A percentile compares a stretch with the other conserved stretches of the same genome.
Evolutionary conservation across 441 rosid species (phyloP).

Genomic region (Syzygium malaccense): DNA sequence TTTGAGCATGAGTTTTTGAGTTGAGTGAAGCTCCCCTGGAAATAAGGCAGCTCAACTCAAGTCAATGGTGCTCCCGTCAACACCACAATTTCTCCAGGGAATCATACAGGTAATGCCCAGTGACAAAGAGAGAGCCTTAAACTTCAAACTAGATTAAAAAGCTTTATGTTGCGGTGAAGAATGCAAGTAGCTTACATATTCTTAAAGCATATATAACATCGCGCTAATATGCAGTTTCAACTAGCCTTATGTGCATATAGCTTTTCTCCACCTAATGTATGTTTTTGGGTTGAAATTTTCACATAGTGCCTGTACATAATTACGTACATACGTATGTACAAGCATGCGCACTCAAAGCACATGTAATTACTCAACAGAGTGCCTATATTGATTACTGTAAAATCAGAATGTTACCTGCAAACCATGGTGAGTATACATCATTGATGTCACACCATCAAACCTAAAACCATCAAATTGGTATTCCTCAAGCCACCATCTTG

Average conservation of each 20-base stretch:
- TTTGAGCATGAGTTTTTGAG: not conserved
- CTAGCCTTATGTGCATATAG: not conserved
- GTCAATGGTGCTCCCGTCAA: not conserved
- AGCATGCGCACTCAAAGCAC: not conserved
- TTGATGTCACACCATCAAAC: conserved; percentile 99
- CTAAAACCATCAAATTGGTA: conserved; percentile 96
- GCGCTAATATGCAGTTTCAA: not conserved
- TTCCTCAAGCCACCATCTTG: conserved; percentile 99
- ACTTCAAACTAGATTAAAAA: not conserved
- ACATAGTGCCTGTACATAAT: not conserved
- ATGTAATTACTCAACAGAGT: not conserved
- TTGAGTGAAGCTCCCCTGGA: not conserved
- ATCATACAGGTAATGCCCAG: not conserved
- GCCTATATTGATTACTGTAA: not conserved
- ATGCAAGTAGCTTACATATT: not conserved
- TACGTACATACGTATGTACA: not conserved
- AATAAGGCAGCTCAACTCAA: not conserved
- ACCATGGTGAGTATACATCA: conserved; percentile 99
- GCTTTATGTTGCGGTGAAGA: not conserved
- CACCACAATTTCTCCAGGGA: not conserved
- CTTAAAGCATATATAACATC: not conserved
- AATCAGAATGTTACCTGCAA: conserved; percentile 42
- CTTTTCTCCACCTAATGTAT: not conserved
- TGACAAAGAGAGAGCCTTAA: not conserved
- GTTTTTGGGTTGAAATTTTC: not conserved